Conservation (phyloP, 345 rosid species). For the Hibiscus trionum region DNA sequence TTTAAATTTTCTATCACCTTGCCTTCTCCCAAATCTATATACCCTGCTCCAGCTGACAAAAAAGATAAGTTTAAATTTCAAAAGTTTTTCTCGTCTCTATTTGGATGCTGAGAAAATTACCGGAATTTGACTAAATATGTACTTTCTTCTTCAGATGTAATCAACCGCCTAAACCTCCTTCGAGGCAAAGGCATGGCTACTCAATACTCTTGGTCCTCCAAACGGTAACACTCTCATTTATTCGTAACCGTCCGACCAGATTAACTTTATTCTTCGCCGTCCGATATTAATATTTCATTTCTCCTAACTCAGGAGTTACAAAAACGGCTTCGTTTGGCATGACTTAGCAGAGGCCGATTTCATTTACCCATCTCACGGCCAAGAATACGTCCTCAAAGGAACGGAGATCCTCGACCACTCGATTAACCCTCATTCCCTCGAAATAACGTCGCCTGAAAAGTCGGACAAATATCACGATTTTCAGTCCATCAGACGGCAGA, state of each 20-base stretch:
- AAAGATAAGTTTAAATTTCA: not conserved
- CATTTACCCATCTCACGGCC: constrained; percentile 17
- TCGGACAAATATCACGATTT: constrained; percentile 25
- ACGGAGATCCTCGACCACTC: constrained; percentile 1
- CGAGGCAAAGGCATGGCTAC: not conserved
- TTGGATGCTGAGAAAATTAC: constrained; percentile 5
- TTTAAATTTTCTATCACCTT: not conserved
- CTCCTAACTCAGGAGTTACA: constrained; percentile 57
- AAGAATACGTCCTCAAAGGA: not conserved
- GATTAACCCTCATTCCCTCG: constrained; percentile 29
- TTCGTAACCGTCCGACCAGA: constrained; percentile 8
- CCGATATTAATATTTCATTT: not conserved
- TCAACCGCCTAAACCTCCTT: not conserved
- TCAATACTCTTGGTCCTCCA: not conserved
- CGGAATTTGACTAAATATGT: not conserved
- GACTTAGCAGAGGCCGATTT: constrained; percentile 71
- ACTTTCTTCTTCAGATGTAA: not conserved
- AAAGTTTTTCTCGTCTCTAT: not conserved
- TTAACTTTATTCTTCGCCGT: constrained; percentile 4
- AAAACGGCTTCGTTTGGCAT: constrained; percentile 90
- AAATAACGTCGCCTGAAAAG: constrained; percentile 27
- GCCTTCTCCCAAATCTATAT: constrained; percentile 7
- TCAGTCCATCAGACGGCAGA: constrained; percentile 36
- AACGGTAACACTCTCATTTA: not conserved
- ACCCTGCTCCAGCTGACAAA: constrained; percentile 5